These are phyloP conservation scores for Discostella stelligeroides DNA, from an alignment of 108 stramenopile genomes.

Conservation along the genomic window DNA sequence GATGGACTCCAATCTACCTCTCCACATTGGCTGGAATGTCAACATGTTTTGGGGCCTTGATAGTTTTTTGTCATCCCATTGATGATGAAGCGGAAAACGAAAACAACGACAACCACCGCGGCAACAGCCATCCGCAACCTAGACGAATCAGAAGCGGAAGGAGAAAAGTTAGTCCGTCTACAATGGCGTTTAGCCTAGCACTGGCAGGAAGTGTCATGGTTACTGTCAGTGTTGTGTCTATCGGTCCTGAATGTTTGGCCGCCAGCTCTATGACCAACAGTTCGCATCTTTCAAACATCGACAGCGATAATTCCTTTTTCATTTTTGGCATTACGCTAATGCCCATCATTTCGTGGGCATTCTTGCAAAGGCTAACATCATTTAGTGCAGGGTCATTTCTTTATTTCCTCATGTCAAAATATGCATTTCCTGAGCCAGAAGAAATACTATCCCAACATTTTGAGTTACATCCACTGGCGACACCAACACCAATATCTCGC, in stretches of 20 bases:
- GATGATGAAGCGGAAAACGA: constrained; percentile 18
- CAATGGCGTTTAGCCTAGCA: constrained; percentile 61
- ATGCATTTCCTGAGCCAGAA: constrained; percentile 78
- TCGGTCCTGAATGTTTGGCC: constrained; percentile 39
- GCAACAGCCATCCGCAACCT: background rate
- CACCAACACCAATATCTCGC: background rate
- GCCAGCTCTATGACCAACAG: constrained; percentile 39
- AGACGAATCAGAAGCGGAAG: constrained; percentile 4
- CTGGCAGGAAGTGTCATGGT: constrained; percentile 47
- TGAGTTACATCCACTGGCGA: constrained; percentile 10
- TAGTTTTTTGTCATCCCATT: constrained; percentile 64
- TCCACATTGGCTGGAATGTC: constrained; percentile 69
- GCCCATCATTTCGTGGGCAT: constrained; percentile 42
- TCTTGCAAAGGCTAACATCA: constrained; percentile 36
- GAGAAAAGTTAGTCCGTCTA: constrained; percentile 39
- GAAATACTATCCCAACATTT: constrained; percentile 41
- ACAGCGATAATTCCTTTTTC: constrained; percentile 36
- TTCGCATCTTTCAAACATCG: constrained; percentile 1
- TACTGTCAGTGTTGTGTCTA: constrained; percentile 40
- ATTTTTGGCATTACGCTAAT: constrained; percentile 47
- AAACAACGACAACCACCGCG: constrained; percentile 5
- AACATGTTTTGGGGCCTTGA: constrained; percentile 74
- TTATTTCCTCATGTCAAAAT: constrained; percentile 46
- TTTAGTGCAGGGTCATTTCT: constrained; percentile 38
- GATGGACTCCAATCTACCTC: constrained; percentile 61